Evolutionary conservation across 805 yeast genomes (phyloP).

Genomic region (Metschnikowia proteae): DNA sequence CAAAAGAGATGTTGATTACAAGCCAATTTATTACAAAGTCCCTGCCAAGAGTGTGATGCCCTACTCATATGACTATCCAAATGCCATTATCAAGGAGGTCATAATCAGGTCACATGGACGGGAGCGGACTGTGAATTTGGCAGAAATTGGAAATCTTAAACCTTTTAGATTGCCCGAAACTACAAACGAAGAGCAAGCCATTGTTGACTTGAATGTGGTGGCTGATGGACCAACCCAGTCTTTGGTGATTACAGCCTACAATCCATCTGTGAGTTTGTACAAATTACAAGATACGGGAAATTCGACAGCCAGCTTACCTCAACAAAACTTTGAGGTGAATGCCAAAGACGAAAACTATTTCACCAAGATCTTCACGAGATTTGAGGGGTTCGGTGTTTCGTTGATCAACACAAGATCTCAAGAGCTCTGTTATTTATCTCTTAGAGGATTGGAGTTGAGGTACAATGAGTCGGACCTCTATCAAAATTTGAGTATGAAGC

Average conservation of each 20-base stretch:
- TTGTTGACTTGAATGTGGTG: conserved; percentile 84
- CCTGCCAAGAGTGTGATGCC: conserved; percentile 96
- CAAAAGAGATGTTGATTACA: conserved; percentile 52
- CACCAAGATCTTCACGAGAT: conserved; percentile 53
- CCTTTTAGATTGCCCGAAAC: conserved; percentile 74
- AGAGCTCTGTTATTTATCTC: conserved; percentile 80
- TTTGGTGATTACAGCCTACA: conserved; percentile 76
- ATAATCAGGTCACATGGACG: conserved; percentile 67
- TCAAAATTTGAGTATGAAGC: conserved; percentile 72
- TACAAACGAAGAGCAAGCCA: conserved; percentile 35
- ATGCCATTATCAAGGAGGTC: conserved; percentile 79
- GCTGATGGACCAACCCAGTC: conserved; percentile 97
- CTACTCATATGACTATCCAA: conserved; percentile 96
- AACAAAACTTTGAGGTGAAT: conserved; percentile 52
- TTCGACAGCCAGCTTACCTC: conserved; percentile 25
- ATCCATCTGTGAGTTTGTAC: conserved; percentile 72
- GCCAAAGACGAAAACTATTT: conserved; percentile 53
- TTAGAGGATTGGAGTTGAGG: conserved; percentile 74
- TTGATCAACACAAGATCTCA: conserved; percentile 65
- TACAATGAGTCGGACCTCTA: conserved; percentile 82
- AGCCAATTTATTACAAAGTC: conserved; percentile 73
- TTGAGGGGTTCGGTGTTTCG: conserved; percentile 88
- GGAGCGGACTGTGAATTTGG: conserved; percentile 76
- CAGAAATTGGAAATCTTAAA: conserved; percentile 86
- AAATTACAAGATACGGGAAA: conserved; percentile 40